Percentiles rank a stretch among this genome's conserved stretches.
These are phyloP conservation scores for Apiotrichum domesticum DNA, from an alignment of 1,284 basidiomycete species.

Conservation along the genomic window DNA sequence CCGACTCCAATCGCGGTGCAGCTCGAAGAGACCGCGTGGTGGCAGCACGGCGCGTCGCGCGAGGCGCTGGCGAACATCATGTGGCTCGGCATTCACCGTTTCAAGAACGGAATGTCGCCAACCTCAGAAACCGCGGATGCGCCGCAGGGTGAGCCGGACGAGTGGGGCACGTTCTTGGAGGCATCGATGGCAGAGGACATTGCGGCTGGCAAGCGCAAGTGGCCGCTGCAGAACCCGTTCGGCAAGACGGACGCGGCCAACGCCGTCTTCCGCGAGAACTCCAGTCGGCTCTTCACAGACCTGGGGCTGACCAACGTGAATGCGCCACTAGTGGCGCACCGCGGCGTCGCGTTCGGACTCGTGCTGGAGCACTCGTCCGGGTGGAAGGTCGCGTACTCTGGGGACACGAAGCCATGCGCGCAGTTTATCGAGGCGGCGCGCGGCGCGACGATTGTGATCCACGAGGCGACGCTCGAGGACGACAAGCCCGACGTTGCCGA, in stretches of 20 bases:
- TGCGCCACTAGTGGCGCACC: slow-evolving; percentile 68
- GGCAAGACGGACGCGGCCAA: slow-evolving; percentile 1
- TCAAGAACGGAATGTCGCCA: slow-evolving; percentile 5
- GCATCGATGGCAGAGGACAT: slow-evolving; percentile 9
- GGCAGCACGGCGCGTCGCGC: slow-evolving; percentile 25
- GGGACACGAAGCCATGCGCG: slow-evolving; percentile 76
- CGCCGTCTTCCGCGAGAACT: not conserved
- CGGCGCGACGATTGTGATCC: slow-evolving; percentile 75
- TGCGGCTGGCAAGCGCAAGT: slow-evolving; percentile 15
- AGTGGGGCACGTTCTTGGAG: not conserved
- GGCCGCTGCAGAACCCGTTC: slow-evolving; percentile 20
- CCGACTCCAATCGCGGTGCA: slow-evolving; percentile 41
- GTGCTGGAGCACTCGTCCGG: slow-evolving; percentile 63
- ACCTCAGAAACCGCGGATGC: not conserved
- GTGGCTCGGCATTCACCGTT: slow-evolving; percentile 30
- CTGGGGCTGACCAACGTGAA: slow-evolving; percentile 47
- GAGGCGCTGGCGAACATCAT: slow-evolving; percentile 36
- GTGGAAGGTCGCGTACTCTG: slow-evolving; percentile 81
- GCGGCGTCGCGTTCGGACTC: slow-evolving; percentile 62
- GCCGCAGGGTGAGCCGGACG: not conserved
- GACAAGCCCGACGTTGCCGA: slow-evolving; percentile 65
- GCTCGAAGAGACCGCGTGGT: slow-evolving; percentile 45
- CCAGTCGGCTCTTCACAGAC: slow-evolving; percentile 13
- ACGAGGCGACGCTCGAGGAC: slow-evolving; percentile 86
- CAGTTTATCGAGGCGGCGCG: slow-evolving; percentile 62